These are phyloP conservation scores for Canavalia gladiata DNA, from an alignment of 306 rosid species.

Conservation along the genomic window DNA sequence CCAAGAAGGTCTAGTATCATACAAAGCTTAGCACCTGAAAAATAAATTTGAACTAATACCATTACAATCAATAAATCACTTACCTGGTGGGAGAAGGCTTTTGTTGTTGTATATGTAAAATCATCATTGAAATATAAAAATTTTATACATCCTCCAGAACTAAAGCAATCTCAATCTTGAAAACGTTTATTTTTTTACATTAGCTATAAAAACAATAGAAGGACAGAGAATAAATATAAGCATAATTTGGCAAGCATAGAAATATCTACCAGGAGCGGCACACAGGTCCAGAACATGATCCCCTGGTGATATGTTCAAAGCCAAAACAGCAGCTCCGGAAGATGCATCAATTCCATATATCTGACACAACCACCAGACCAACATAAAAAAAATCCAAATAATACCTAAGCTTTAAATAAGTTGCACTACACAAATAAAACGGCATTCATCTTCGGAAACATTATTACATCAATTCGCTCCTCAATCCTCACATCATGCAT, in stretches of 20 bases:
- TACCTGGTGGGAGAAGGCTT: too few species aligned
- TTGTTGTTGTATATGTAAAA: neutral
- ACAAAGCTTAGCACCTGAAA: slow-evolving; percentile 93
- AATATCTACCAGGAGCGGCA: slow-evolving; percentile 88
- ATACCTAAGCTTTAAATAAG: neutral
- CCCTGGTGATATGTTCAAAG: slow-evolving; percentile 72
- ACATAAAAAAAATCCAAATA: neutral
- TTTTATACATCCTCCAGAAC: neutral
- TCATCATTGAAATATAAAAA: neutral
- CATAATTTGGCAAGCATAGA: slow-evolving; percentile 24
- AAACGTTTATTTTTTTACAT: neutral
- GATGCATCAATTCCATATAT: slow-evolving; percentile 97
- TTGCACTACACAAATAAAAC: neutral
- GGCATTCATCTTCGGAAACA: neutral
- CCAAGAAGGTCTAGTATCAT: slow-evolving; percentile 84
- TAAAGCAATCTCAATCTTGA: slow-evolving; percentile 10
- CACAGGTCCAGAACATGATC: slow-evolving; percentile 95
- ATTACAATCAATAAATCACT: neutral
- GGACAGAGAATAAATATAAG: neutral
- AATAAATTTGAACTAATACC: slow-evolving; percentile 8
- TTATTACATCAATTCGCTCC: neutral
- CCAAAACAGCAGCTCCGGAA: slow-evolving; percentile 94
- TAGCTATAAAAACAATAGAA: slow-evolving; percentile 9
- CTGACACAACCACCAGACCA: slow-evolving; percentile 48
- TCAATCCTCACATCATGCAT: neutral